Percentiles rank a stretch among this genome's conserved stretches.
phyloP scores from a whole-genome alignment of 2,329 filamentous ascomycete genomes.

The Colletotrichum aenigma region DNA sequence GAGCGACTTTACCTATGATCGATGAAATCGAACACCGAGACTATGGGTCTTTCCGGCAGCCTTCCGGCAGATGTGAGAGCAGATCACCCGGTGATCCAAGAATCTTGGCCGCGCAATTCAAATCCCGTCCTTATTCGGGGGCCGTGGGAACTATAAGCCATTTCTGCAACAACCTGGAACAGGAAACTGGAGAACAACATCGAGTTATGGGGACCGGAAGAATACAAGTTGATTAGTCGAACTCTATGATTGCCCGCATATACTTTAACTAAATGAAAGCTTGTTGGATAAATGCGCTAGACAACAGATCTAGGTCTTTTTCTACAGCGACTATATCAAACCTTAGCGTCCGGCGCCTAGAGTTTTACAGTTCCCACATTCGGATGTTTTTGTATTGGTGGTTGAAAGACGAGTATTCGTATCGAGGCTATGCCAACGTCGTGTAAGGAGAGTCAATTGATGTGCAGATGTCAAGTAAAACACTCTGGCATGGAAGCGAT shows the following conservation, averaged over 20 bases:
- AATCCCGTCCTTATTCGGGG: not conserved
- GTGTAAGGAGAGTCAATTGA: not conserved
- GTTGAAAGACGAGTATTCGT: not conserved
- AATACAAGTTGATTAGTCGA: not conserved
- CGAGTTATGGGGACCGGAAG: not conserved
- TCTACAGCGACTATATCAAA: not conserved
- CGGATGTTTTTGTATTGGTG: not conserved
- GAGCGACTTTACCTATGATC: rapidly evolving
- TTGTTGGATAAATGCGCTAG: not conserved
- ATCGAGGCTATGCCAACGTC: not conserved
- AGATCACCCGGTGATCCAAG: not conserved
- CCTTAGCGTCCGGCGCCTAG: not conserved
- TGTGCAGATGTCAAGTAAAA: not conserved
- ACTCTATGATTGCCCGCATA: not conserved
- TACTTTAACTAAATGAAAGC: not conserved
- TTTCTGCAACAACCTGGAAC: not conserved
- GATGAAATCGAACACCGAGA: not conserved
- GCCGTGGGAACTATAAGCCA: not conserved
- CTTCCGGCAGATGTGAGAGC: not conserved
- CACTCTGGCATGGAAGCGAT: not conserved
- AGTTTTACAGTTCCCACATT: not conserved
- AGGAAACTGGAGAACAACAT: not conserved
- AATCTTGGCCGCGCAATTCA: not conserved
- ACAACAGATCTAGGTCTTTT: not conserved
- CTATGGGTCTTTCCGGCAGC: not conserved